Evolutionary conservation across 2,329 filamentous ascomycete species (phyloP).

Genomic region (Elsinoe arachidis): DNA sequence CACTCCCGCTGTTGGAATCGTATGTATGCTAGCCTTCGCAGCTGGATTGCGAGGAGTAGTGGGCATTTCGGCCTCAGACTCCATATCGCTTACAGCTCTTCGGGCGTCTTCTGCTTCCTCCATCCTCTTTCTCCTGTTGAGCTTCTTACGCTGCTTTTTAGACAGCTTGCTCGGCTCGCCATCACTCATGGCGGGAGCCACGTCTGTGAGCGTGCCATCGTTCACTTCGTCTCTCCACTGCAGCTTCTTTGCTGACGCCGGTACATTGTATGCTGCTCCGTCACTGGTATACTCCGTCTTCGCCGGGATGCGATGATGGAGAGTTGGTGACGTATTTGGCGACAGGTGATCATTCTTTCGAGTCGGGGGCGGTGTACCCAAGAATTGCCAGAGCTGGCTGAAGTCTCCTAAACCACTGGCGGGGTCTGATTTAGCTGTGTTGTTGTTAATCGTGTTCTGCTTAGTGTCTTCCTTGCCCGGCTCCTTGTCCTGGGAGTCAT

Average conservation of each 20-base stretch:
- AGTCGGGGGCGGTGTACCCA: conserved; percentile 30
- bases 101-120: conserved; percentile 19
- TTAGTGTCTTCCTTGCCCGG: background rate
- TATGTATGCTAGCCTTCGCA: conserved; percentile 29
- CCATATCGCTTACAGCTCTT: conserved; percentile 24
- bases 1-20: conserved; percentile 5
- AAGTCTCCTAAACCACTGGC: conserved; percentile 36
- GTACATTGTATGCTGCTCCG: conserved; percentile 29
- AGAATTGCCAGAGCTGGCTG: conserved; percentile 36
- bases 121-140: conserved; percentile 25
- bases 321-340: conserved; percentile 17
- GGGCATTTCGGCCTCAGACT: conserved; percentile 27
- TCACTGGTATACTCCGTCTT: conserved; percentile 36
- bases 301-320: conserved; percentile 18
- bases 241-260: conserved; percentile 18
- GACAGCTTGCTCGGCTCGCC: conserved; percentile 21
- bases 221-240: conserved; percentile 22
- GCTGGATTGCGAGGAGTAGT: conserved; percentile 24
- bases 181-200: conserved; percentile 12
- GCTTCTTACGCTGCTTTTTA: conserved; percentile 31
- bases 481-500: conserved; percentile 4
- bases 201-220: conserved; percentile 17
- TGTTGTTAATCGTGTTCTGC: conserved; percentile 13
- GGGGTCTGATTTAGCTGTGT: conserved; percentile 17
- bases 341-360: background rate